Conservation (phyloP, 139 green algal genomes). For the Micractinium sp. region DNA sequence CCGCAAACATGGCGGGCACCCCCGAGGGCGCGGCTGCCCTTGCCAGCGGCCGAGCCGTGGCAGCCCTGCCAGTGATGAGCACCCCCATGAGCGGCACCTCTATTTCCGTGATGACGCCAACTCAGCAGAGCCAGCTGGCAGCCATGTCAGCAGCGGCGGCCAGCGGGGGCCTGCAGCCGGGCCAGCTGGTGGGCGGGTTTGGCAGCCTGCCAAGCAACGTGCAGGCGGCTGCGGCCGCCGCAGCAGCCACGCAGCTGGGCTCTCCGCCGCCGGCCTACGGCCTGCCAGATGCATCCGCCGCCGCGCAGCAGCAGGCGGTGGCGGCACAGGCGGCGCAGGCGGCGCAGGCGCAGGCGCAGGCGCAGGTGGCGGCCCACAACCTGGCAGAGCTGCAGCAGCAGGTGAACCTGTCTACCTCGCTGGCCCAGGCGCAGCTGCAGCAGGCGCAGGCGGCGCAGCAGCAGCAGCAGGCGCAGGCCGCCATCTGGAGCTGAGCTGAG, state of each 20-base stretch:
- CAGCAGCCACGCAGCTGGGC: slow-evolving; percentile 9
- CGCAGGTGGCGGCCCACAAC: slow-evolving; percentile 11
- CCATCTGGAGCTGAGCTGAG: slow-evolving; percentile 38
- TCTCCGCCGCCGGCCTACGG: slow-evolving; percentile 11
- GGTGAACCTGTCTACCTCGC: slow-evolving; percentile 23
- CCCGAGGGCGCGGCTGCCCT: slow-evolving; percentile 27
- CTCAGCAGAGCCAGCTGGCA: slow-evolving; percentile 5
- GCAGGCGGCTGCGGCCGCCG: slow-evolving; percentile 1
- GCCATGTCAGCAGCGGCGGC: slow-evolving; percentile 7
- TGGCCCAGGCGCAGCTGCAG: slow-evolving; percentile 31
- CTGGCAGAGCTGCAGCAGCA: slow-evolving; percentile 32
- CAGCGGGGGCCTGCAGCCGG: neutral
- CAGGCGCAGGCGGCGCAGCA: slow-evolving; percentile 36
- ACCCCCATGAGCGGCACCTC: neutral
- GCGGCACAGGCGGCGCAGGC: slow-evolving; percentile 14
- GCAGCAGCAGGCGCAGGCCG: slow-evolving; percentile 24
- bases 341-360: slow-evolving; percentile 25
- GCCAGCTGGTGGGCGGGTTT: slow-evolving; percentile 13
- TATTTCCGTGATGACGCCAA: neutral
- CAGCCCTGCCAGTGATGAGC: slow-evolving; percentile 14
- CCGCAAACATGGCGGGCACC: slow-evolving; percentile 18
- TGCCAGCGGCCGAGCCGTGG: slow-evolving; percentile 7
- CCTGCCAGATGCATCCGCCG: neutral
- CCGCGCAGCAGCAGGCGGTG: neutral
- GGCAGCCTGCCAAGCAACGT: slow-evolving; percentile 4